Base-by-base conservation (phyloP, 176 grass and related monocot genomes). In the Themeda triandra region DNA sequence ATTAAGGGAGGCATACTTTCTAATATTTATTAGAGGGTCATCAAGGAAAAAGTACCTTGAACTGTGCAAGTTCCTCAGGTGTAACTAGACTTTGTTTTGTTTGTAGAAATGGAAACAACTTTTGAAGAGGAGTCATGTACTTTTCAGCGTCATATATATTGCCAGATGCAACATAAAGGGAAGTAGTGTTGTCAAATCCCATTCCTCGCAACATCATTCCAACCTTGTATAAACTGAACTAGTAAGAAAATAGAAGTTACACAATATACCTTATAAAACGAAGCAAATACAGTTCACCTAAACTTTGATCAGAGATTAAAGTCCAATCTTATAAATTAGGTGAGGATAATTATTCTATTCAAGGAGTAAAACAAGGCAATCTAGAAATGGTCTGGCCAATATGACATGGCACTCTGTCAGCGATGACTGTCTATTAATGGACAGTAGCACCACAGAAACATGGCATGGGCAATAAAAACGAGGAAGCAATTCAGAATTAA, bases 141-240 rank as follows among this genome's bases (percentile, higher is more conserved):
- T 92, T 95, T 41, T 89, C 71, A 30, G 79, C 39, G 37, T 95
- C 90, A 40, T 98, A 95, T 64, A 98, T 93, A 86, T 92, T 90
- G 78, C 93, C 96, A 40, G 96, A 98, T 51, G 96, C 91, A 80
- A 98, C 78, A 69, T 93, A 98, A 64, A 98, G 62, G 39, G 88
- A 86, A 13, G 93, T 98, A 44, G 73, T 88, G 70, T 98, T 93
- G 58, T 82, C 91, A 77, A 95, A 98, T 71, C 96, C 96, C 96
- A 98, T 98, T 41, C 93, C 96, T 21, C 87, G 91, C 80, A 98
- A 83, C 96, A 98, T 98, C 96, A 98, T 95, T 39, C 96, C 96
- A 37, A 98, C 96, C 96, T 98, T 98, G 83, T 83, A 88, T 63
- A 41, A 35, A 71, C 18, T 64, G 53, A 72, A 78, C n/a, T 41